Percentiles rank a stretch among this genome's conserved stretches.
Evolutionary conservation across 805 yeast species (phyloP).

Genomic region (Candida montana): DNA sequence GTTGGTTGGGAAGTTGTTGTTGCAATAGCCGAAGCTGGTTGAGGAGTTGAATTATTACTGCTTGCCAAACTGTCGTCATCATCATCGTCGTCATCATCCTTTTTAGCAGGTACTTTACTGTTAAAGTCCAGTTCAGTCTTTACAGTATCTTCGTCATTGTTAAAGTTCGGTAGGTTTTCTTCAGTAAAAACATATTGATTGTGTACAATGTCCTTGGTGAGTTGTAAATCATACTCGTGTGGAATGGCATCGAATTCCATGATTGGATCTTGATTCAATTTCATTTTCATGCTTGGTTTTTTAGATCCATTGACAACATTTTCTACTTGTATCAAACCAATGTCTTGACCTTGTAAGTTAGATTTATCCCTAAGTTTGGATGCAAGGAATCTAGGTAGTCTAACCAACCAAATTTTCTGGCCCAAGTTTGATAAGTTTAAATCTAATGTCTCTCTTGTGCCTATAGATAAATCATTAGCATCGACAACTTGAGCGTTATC

Average conservation of each 20-base stretch:
- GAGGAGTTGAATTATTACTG: background rate
- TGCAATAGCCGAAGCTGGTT: background rate
- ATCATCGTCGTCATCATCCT: background rate
- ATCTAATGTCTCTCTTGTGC: conserved; percentile 64
- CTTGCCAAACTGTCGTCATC: background rate
- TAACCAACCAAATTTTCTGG: conserved; percentile 87
- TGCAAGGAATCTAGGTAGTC: conserved; percentile 82
- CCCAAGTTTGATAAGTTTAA: conserved; percentile 57
- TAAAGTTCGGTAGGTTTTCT: conserved; percentile 60
- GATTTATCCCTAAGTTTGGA: conserved; percentile 70
- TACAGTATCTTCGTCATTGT: conserved; percentile 28
- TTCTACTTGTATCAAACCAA: conserved; percentile 66
- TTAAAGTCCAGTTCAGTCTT: conserved; percentile 26
- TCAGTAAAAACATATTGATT: conserved; percentile 88
- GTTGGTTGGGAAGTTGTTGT: background rate
- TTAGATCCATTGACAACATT: conserved; percentile 12
- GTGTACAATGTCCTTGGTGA: conserved; percentile 73
- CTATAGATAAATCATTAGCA: conserved; percentile 38
- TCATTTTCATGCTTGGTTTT: conserved; percentile 45
- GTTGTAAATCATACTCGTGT: conserved; percentile 72
- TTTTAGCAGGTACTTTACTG: background rate
- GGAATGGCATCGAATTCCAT: conserved; percentile 49
- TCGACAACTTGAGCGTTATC: conserved; percentile 40
- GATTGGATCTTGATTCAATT: conserved; percentile 39
- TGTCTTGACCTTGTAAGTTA: conserved; percentile 60